Conservation (phyloP, 2,329 filamentous ascomycete genomes). For the Celoporthe dispersa region DNA sequence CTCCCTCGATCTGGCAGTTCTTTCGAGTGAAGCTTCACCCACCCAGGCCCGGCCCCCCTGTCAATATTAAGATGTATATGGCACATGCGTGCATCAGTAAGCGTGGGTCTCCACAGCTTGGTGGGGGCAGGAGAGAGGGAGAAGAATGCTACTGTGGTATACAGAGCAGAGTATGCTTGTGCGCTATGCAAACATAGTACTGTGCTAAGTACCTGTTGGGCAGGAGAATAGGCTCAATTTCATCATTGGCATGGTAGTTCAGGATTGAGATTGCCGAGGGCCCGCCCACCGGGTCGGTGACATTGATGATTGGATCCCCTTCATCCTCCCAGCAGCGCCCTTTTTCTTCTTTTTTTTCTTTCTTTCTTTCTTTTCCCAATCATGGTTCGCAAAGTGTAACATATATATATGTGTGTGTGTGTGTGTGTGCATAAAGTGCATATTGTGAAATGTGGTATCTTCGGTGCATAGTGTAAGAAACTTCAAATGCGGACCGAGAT, state of each 20-base stretch:
- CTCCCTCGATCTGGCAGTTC: background rate
- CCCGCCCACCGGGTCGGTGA: background rate
- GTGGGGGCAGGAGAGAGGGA: too few relatives aligned
- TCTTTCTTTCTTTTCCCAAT: background rate
- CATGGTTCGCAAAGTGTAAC: background rate
- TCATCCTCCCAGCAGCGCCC: background rate
- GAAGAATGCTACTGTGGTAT: background rate
- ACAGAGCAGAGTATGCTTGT: background rate
- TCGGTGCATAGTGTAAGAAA: background rate
- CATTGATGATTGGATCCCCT: background rate
- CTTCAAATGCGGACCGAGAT: background rate
- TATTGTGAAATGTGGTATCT: background rate
- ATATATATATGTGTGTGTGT: too few relatives aligned
- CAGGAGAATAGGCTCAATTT: background rate
- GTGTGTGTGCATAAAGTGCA: background rate
- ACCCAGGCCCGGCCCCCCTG: background rate
- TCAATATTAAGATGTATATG: background rate
- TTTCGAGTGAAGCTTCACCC: background rate
- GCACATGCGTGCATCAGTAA: background rate
- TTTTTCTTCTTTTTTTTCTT: background rate
- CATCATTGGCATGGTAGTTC: background rate
- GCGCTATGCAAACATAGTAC: too few relatives aligned
- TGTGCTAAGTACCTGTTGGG: background rate
- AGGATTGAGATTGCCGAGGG: background rate
- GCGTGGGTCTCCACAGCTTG: background rate